These are phyloP conservation scores for Leptoxyphium fumago DNA, from an alignment of 2,329 filamentous ascomycete genomes.

Conservation along the genomic window DNA sequence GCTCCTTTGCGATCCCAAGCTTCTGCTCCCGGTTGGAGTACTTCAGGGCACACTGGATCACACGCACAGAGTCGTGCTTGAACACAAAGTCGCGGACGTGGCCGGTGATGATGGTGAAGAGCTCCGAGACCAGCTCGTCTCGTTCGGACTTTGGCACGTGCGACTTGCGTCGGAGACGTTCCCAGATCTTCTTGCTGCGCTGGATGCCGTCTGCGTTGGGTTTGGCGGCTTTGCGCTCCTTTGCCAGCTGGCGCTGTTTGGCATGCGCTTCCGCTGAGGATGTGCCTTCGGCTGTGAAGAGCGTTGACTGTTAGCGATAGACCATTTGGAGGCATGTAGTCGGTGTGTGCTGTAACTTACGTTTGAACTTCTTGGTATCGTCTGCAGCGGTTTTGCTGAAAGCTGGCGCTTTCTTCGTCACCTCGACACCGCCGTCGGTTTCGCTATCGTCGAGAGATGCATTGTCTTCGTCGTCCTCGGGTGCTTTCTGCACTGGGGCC, in stretches of 20 bases:
- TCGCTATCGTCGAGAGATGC: constrained; percentile 1
- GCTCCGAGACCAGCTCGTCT: constrained; percentile 70
- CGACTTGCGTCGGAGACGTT: constrained; percentile 80
- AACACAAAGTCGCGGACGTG: constrained; percentile 90
- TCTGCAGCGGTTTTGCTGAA: constrained; percentile 5
- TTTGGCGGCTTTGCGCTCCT: constrained; percentile 83
- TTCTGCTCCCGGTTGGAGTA: constrained; percentile 78
- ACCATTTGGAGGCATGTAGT: constrained; percentile 6
- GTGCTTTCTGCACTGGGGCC: constrained; percentile 4
- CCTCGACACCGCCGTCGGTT: constrained; percentile 4
- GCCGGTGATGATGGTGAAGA: constrained; percentile 83
- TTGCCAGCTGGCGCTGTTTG: constrained; percentile 78
- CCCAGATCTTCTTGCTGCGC: constrained; percentile 93
- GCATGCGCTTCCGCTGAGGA: constrained; percentile 76
- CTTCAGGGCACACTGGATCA: constrained; percentile 92
- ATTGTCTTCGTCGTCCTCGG: not conserved
- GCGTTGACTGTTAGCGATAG: not conserved
- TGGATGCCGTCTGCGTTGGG: constrained; percentile 81
- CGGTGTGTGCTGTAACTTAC: constrained; percentile 8
- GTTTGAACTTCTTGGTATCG: constrained; percentile 19
- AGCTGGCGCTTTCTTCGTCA: constrained; percentile 3
- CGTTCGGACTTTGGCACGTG: constrained; percentile 84
- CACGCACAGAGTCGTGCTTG: constrained; percentile 95
- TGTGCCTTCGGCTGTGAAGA: constrained; percentile 34
- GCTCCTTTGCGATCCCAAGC: constrained; percentile 71